Evolutionary conservation across 2,329 filamentous ascomycete genomes (phyloP).

Genomic region (Calycina marina): DNA sequence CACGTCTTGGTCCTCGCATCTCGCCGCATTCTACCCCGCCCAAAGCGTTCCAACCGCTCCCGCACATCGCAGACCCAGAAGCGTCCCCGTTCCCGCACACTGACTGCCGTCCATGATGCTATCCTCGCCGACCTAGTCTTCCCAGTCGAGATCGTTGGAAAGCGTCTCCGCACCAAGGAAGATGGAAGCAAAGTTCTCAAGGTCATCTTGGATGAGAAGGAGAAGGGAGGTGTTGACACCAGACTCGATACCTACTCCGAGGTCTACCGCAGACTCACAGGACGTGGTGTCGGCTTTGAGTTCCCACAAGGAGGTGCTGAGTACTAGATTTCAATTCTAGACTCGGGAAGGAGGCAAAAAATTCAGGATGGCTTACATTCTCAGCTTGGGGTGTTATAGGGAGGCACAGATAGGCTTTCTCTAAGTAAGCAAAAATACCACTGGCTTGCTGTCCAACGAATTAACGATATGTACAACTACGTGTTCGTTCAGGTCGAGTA

Average conservation of each 20-base stretch:
- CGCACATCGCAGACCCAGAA: constrained; percentile 97
- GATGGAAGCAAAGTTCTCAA: constrained; percentile 97
- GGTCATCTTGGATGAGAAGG: constrained; percentile 99
- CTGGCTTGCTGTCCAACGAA: too few species aligned
- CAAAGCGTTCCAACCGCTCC: constrained; percentile 94
- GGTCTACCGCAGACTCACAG: constrained; percentile 96
- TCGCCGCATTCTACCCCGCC: constrained; percentile 95
- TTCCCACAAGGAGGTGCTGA: constrained; percentile 80
- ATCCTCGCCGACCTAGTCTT: constrained; percentile 97
- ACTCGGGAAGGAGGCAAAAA: not conserved
- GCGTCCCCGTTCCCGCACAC: constrained; percentile 92
- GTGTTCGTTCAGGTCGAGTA: too few species aligned
- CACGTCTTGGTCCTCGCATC: constrained; percentile 98
- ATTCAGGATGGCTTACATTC: not conserved
- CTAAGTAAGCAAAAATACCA: not conserved
- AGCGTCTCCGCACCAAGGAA: constrained; percentile 97
- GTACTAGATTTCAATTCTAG: constrained; percentile 50
- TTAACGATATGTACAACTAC: too few species aligned
- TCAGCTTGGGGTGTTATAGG: not conserved
- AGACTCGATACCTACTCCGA: constrained; percentile 98
- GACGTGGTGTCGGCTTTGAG: constrained; percentile 94
- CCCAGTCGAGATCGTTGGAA: constrained; percentile 99
- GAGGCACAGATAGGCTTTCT: constrained; percentile 1
- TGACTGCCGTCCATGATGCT: constrained; percentile 96
- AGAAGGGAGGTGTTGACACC: constrained; percentile 98